Evolutionary conservation across 148 eudicot species (phyloP).

Genomic region (Camellia japonica): DNA sequence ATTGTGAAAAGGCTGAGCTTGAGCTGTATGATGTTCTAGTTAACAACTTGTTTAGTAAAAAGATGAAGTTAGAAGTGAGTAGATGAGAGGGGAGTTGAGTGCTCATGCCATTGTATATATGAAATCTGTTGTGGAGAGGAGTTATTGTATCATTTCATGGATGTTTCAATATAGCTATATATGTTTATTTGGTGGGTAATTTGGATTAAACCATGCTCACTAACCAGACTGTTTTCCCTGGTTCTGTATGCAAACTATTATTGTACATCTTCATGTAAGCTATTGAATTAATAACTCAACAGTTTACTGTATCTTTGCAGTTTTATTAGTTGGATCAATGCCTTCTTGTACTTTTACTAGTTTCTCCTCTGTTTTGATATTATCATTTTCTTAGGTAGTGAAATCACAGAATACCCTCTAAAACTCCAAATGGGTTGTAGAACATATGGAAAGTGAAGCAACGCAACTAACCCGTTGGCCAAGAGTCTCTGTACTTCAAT

Average conservation of each 20-base stretch:
- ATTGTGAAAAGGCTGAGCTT: constrained; percentile 3
- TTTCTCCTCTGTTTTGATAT: not conserved
- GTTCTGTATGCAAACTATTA: not conserved
- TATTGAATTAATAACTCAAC: not conserved
- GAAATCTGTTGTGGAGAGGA: not conserved
- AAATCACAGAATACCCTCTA: not conserved
- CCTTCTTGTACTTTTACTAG: not conserved
- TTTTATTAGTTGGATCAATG: not conserved
- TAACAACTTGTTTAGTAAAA: not conserved
- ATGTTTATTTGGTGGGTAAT: not conserved
- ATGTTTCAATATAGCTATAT: not conserved
- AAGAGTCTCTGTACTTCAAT: too few relatives aligned
- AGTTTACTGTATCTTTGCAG: not conserved
- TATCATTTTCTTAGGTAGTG: not conserved
- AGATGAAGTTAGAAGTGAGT: not conserved
- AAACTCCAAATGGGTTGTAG: not conserved
- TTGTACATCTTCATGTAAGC: not conserved
- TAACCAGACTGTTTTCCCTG: not conserved
- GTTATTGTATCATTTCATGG: not conserved
- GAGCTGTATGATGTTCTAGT: constrained; percentile 5
- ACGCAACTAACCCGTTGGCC: too few relatives aligned
- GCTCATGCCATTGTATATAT: not conserved
- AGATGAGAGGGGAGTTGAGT: not conserved
- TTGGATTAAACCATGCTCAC: not conserved
- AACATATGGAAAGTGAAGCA: too few relatives aligned